Evolutionary conservation across 2,329 filamentous ascomycete species (phyloP).

Genomic region (Mycosphaerella arachidis): DNA sequence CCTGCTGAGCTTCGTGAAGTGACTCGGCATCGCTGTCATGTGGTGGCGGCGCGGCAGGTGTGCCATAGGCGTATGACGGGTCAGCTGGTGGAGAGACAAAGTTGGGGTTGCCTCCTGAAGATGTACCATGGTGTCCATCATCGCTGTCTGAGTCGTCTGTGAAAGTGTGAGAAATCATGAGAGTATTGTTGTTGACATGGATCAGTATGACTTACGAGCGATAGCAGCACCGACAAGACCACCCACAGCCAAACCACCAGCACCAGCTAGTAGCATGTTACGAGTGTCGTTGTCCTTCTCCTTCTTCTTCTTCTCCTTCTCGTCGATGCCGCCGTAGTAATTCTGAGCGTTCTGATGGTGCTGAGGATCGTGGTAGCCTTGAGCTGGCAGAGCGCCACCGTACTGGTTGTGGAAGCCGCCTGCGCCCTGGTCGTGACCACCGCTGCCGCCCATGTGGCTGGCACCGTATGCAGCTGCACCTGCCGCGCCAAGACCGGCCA

Average conservation of each 20-base stretch:
- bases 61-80: constrained; percentile 4
- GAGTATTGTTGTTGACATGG: neutral
- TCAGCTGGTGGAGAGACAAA: constrained; percentile 1
- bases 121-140: constrained; percentile 12
- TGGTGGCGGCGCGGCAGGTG: constrained; percentile 4
- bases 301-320: constrained; percentile 25
- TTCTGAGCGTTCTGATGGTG: constrained; percentile 21
- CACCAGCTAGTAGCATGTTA: constrained; percentile 52
- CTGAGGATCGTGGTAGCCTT: constrained; percentile 15
- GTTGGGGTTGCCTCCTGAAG: constrained; percentile 2
- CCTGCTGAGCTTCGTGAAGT: constrained; percentile 16
- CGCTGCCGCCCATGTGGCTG: constrained; percentile 3
- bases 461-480: constrained; percentile 4
- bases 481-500: neutral
- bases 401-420: constrained; percentile 22
- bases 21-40: constrained; percentile 18
- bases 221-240: constrained; percentile 56
- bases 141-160: constrained; percentile 15
- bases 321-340: constrained; percentile 21
- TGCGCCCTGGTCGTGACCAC: constrained; percentile 10
- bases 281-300: constrained; percentile 38
- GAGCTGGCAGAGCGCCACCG: constrained; percentile 16
- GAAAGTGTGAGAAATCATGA: neutral
- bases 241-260: constrained; percentile 55
- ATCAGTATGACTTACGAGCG: constrained; percentile 26